Conservation (phyloP, 2,329 filamentous ascomycete species). For the Phialophora expanda region DNA sequence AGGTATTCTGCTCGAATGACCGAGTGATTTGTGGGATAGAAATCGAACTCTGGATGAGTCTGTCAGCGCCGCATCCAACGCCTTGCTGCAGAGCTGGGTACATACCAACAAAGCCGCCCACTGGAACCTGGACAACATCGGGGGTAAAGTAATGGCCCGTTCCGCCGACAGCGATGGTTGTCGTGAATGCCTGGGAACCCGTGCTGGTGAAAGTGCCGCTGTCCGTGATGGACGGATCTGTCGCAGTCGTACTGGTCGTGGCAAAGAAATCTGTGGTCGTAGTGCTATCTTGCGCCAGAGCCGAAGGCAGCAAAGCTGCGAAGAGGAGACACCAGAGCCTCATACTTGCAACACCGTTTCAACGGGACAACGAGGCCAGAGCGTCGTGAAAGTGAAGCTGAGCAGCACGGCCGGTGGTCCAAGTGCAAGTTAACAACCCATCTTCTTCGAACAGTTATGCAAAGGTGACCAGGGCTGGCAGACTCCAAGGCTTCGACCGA, state of each 20-base stretch:
- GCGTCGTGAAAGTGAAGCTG: not conserved
- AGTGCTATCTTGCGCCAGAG: conserved; percentile 20
- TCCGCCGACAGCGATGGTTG: conserved; percentile 32
- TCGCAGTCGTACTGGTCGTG: not conserved
- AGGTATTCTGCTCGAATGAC: conserved; percentile 66
- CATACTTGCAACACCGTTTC: not conserved
- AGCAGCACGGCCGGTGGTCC: not conserved
- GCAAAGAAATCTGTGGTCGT: conserved; percentile 8
- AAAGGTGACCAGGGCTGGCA: not conserved
- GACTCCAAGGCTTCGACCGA: not conserved
- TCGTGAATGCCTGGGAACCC: conserved; percentile 30
- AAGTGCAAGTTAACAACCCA: not conserved
- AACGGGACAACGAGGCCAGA: not conserved
- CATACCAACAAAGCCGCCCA: conserved; percentile 30
- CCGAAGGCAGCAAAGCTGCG: conserved; percentile 10
- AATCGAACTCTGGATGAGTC: conserved; percentile 53
- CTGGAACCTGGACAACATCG: conserved; percentile 34
- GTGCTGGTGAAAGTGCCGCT: conserved; percentile 7
- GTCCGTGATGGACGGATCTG: conserved; percentile 10
- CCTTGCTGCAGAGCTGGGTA: not conserved
- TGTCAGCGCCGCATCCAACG: not conserved
- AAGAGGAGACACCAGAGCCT: conserved; percentile 4
- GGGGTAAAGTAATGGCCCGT: conserved; percentile 36
- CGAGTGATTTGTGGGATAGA: conserved; percentile 68
- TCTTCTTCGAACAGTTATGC: not conserved